Evolutionary conservation across 1,284 basidiomycete species (phyloP), one percentile per base, ranked within the genome.

Genomic region (Neolentinus lepideus): DNA sequence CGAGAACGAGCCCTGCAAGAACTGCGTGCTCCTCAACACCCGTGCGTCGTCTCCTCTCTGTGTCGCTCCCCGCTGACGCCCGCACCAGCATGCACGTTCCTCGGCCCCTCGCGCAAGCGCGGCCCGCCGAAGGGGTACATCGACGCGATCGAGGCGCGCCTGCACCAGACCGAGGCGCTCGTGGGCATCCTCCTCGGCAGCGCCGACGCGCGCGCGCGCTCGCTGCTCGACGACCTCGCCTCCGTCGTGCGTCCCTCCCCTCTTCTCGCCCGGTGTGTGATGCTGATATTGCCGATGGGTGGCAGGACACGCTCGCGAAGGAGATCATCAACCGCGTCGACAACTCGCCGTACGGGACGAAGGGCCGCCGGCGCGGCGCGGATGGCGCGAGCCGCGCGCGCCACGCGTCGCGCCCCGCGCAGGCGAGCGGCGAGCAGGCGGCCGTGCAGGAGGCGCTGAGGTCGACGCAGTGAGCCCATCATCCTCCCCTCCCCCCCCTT

Each of bases 111-210:
- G 10, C 79, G 88, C 59, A 92, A 92, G 67, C 83, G 88, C 59
- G 88, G 88, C 1, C 90, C 90, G 8, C 90, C 90, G 12, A 92
- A 91, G 65, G 92, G 92, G 1, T 94, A 94, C 73, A 93, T 94
- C 66, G 90, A 94, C 66, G 90, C 90, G 25, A 92, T 94, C 63
- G 91, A 94, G 68, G 88, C 88, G 11, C 82, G 91, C 11, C 74
- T 94, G 10, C 92, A 94, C 63, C 90, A 93, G 64, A 90, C 90
- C 43, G 92, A 94, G 67, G 90, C 91, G 0, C 75, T 94, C 46
- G 73, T 94, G 21, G 90, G 90, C 52, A 85, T 90, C 61, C 73
- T 93, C 53, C 74, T 93, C 46, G 76, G 83, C 52, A 79, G 82
- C 38, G 76, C 77, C 52, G 90, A 92, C 62, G 71, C 76, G 6